A percentile compares a stretch with the other conserved stretches of the same genome.
phyloP scores from a whole-genome alignment of 2,329 filamentous ascomycete species.

The Apiospora rasikravindrae region DNA sequence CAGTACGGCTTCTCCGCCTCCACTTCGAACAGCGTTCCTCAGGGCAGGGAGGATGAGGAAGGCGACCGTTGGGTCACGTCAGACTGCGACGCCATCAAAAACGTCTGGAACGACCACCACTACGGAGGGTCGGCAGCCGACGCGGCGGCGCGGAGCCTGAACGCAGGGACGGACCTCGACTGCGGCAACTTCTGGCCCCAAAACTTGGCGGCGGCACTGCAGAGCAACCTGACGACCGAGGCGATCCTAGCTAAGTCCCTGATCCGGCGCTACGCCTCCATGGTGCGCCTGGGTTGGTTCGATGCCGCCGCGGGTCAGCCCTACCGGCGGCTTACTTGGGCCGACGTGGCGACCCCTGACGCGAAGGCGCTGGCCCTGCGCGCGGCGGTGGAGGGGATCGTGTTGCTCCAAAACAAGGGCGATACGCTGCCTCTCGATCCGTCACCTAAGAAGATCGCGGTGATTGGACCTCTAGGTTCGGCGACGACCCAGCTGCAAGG shows the following conservation, averaged over 20 bases:
- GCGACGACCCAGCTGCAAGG: constrained; percentile 16
- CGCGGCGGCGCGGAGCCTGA: background rate
- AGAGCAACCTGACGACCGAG: constrained; percentile 30
- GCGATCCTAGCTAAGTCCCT: constrained; percentile 39
- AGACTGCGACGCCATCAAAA: constrained; percentile 68
- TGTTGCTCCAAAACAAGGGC: constrained; percentile 41
- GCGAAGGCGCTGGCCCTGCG: constrained; percentile 32
- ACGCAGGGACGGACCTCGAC: constrained; percentile 16
- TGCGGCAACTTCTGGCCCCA: constrained; percentile 24
- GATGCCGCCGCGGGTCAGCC: constrained; percentile 39
- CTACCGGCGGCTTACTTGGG: background rate
- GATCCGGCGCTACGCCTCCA: constrained; percentile 38
- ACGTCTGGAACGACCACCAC: constrained; percentile 55
- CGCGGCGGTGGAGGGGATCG: constrained; percentile 34
- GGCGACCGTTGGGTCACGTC: constrained; percentile 66
- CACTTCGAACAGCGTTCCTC: no score
- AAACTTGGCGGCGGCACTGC: constrained; percentile 24
- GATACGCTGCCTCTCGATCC: constrained; percentile 39
- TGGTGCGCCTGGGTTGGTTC: constrained; percentile 41
- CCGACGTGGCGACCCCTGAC: constrained; percentile 31
- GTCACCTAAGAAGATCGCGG: background rate
- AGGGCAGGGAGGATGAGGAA: background rate
- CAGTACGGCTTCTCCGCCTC: constrained; percentile 68
- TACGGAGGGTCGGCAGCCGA: constrained; percentile 38
- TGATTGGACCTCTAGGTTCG: background rate